Base-by-base conservation (phyloP, 106 monocot genomes). In the Apostasia shenzhenica region DNA sequence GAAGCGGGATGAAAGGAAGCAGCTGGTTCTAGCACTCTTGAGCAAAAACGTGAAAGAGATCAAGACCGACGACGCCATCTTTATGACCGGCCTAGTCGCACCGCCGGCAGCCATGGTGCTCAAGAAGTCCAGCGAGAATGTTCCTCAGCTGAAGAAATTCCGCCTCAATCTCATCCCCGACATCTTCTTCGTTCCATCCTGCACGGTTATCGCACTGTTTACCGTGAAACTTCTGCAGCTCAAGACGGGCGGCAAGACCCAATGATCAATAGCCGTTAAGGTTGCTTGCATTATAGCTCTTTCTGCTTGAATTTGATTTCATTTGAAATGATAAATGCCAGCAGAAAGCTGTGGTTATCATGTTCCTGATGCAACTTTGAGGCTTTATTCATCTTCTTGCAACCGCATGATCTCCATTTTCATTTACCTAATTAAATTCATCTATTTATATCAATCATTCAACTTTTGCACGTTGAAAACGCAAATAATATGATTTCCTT, bases 101-200 rank as follows among this genome's bases (percentile, higher is more conserved):
- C 91, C 95, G 0, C 48, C 86, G 0, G 86, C 86, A 6, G 83
- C 86, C 42, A 80, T 88, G 77, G 40, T 79, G 8, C 43, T 91
- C 2, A 95, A 91, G 78, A 88, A 60, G 50, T 14, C 81, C 0
- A 81, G 74, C 4, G 77, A 91, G 57, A 81, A 68, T 14, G 43
- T 83, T 13, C 86, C 83, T 2, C 81, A 61, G 45, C 49, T 76
- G 0, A 83, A 86, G 61, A 77, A 53, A 61, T 75, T 89, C 60
- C 69, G 63, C 42, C 68, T 89, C 47, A 5, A 82, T 63, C 70
- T 85, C 54, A 1, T 89, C 42, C 89, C 89, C 1, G 78, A 89
- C 63, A 39, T 78, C 4, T 26, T 80, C 50, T 83, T 85, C 1
- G 89, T 85, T n/a, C 89, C 89, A 2, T 7, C 78, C 0, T 14